Percentiles rank a stretch among this genome's conserved stretches.
Conservation (phyloP, 2,329 filamentous ascomycete genomes). For the Exophiala xenobiotica region DNA sequence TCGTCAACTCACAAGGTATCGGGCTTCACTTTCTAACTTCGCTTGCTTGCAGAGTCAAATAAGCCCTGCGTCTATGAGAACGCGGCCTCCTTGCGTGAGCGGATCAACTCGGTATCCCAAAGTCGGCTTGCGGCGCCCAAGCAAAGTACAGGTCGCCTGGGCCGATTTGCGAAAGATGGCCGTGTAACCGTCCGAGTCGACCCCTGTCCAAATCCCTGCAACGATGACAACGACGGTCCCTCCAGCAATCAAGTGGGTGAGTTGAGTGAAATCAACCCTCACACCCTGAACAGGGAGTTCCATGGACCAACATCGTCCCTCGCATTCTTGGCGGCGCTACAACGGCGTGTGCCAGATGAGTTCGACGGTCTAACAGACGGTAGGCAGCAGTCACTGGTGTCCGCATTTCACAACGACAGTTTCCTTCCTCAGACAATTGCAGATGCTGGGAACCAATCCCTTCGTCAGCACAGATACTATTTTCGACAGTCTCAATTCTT, state of each 20-base stretch:
- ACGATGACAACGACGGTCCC: neutral
- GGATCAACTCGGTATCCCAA: too few relatives aligned
- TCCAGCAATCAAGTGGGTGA: slow-evolving; percentile 35
- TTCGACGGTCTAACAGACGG: slow-evolving; percentile 31
- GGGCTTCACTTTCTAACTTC: too few relatives aligned
- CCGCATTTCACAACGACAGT: slow-evolving; percentile 48
- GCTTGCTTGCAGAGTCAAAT: too few relatives aligned
- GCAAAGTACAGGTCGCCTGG: too few relatives aligned
- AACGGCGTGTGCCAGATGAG: slow-evolving; percentile 27
- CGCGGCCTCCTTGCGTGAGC: too few relatives aligned
- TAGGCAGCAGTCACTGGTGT: slow-evolving; percentile 42
- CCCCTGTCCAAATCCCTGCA: neutral
- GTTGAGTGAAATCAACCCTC: slow-evolving; percentile 46
- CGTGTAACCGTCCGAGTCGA: neutral
- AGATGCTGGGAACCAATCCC: slow-evolving; percentile 26
- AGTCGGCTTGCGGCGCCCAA: too few relatives aligned
- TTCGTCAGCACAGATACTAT: slow-evolving; percentile 39
- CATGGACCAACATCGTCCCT: slow-evolving; percentile 50
- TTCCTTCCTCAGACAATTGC: slow-evolving; percentile 37
- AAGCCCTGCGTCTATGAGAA: too few relatives aligned
- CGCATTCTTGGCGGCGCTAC: slow-evolving; percentile 45
- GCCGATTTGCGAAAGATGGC: neutral
- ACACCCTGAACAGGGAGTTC: slow-evolving; percentile 49
- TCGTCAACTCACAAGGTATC: too few relatives aligned
- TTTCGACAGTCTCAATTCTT: slow-evolving; percentile 48